These are phyloP conservation scores for Linnemannia zychae DNA, from an alignment of 192 early-diverging fungal genomes.

Conservation along the genomic window DNA sequence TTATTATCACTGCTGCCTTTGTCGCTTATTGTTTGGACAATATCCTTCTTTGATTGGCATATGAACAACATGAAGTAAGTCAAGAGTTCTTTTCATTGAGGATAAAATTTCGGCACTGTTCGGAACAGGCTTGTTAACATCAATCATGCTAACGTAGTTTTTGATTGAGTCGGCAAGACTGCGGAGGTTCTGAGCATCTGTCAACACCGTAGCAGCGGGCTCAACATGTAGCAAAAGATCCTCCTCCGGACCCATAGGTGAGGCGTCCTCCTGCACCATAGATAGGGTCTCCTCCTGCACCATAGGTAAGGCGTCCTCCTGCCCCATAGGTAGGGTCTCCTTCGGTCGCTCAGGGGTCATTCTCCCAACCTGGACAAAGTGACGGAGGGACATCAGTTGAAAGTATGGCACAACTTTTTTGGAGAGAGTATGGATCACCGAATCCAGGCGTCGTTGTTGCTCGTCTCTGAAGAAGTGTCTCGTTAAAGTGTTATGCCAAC, in stretches of 20 bases:
- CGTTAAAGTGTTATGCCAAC: conserved; percentile 17
- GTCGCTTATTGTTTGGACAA: neutral
- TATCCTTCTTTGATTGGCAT: neutral
- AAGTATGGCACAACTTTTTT: neutral
- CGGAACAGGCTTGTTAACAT: neutral
- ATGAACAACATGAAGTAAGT: neutral
- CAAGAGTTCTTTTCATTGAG: neutral
- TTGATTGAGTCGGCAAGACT: neutral
- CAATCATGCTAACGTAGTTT: neutral
- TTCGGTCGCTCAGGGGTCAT: too few relatives aligned
- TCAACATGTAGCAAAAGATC: neutral
- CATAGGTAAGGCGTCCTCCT: neutral
- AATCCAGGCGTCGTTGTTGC: conserved; percentile 22
- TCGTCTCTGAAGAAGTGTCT: conserved; percentile 22
- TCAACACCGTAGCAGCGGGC: neutral
- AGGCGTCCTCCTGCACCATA: neutral
- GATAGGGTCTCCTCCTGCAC: neutral
- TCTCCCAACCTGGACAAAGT: neutral
- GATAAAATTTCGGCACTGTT: neutral
- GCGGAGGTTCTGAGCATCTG: neutral
- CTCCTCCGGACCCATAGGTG: neutral
- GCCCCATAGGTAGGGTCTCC: neutral
- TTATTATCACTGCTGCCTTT: neutral
- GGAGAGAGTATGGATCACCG: neutral
- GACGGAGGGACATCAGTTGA: too few relatives aligned